Conservation (phyloP, 495 filamentous ascomycete genomes). For the Xylaria curta region DNA sequence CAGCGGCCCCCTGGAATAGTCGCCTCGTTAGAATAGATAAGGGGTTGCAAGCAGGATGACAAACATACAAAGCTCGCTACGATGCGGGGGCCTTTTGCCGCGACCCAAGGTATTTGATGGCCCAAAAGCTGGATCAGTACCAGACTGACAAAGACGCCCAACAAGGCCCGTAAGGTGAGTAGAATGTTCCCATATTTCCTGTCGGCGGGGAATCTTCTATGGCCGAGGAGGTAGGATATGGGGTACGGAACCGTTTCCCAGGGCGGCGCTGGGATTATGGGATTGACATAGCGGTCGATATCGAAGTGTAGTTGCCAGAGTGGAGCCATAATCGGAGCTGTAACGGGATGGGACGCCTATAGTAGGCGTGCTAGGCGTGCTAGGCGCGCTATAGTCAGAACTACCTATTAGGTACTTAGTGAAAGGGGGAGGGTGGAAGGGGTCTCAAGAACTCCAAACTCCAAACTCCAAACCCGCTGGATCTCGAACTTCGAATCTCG, state of each 20-base stretch:
- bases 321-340: constrained; percentile 13
- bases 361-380: not conserved
- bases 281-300: constrained; percentile 70
- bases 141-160: constrained; percentile 61
- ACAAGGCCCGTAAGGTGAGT: constrained; percentile 57
- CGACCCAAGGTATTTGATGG: constrained; percentile 26
- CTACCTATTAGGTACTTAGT: too few species aligned
- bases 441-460: not conserved
- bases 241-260: constrained; percentile 53
- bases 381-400: too few species aligned
- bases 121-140: constrained; percentile 21
- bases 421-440: not conserved
- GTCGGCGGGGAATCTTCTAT: constrained; percentile 44
- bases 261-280: constrained; percentile 59
- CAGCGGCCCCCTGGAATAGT: constrained; percentile 68
- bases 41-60: constrained; percentile 6
- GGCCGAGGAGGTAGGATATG: constrained; percentile 59
- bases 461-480: not conserved
- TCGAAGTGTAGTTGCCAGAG: constrained; percentile 60
- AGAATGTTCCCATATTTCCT: constrained; percentile 55
- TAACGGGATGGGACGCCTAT: not conserved
- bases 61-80: constrained; percentile 28
- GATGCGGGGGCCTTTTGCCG: constrained; percentile 18
- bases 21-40: not conserved
- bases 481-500: not conserved